Evolutionary conservation across 192 early-diverging fungal genomes (phyloP).

Genomic region (Phlyctochytrium arcticum): DNA sequence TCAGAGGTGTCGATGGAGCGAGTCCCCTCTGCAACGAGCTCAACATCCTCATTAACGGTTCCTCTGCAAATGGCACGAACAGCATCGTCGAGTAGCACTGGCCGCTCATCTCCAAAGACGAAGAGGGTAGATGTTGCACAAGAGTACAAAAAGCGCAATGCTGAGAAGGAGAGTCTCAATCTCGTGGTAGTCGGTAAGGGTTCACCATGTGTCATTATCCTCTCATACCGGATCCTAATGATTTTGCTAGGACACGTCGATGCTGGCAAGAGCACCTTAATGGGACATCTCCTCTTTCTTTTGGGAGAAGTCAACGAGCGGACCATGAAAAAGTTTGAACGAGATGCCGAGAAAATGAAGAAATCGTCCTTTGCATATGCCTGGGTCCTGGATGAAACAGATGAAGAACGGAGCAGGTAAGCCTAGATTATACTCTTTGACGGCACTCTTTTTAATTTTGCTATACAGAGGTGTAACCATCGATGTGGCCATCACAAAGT

Average conservation of each 20-base stretch:
- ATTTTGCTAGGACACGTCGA: slow-evolving; percentile 80
- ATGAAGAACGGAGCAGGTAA: slow-evolving; percentile 77
- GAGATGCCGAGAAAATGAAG: slow-evolving; percentile 87
- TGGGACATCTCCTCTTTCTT: slow-evolving; percentile 90
- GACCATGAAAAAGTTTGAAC: slow-evolving; percentile 81
- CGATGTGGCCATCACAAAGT: slow-evolving; percentile 88
- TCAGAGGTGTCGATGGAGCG: not conserved
- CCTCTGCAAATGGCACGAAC: slow-evolving; percentile 21
- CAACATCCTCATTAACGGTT: not conserved
- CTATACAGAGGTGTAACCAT: slow-evolving; percentile 84
- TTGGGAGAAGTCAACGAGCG: slow-evolving; percentile 87
- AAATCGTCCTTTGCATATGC: slow-evolving; percentile 96
- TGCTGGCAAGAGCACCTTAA: slow-evolving; percentile 93
- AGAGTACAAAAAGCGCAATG: slow-evolving; percentile 65
- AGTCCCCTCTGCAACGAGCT: not conserved
- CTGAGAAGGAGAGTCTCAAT: slow-evolving; percentile 70
- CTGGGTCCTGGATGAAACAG: slow-evolving; percentile 97
- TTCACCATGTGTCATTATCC: not conserved
- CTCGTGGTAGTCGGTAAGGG: slow-evolving; percentile 77
- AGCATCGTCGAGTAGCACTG: slow-evolving; percentile 12
- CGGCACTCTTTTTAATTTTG: not conserved
- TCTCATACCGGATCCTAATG: not conserved
- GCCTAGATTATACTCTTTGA: not conserved
- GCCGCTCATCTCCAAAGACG: slow-evolving; percentile 28
- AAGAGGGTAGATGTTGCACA: slow-evolving; percentile 63